Evolutionary conservation across 441 rosid genomes (phyloP), one percentile per base, ranked within the genome.

Genomic region (Adansonia gregorii): DNA sequence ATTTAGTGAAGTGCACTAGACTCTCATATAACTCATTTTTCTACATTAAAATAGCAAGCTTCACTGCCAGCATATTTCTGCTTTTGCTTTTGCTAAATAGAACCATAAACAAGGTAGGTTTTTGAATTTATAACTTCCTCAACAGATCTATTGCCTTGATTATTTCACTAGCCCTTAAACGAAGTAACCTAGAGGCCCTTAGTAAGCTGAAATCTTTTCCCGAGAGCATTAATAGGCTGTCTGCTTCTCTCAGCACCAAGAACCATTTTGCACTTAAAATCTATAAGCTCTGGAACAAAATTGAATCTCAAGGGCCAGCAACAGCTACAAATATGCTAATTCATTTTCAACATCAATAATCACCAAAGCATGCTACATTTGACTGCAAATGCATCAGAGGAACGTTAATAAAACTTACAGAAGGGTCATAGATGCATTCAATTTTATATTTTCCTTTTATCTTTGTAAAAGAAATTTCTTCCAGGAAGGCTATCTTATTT

Each of bases 141-240:
- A 54, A 11, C 22, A 20, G 8, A 43, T 52, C 58, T 17, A 54
- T 54, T n/a, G 20, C 59, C 59, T 54, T 6, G 17, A n/a, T 54
- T 54, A 54, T 54, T n/a, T n/a, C 59, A 54, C 8, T n/a, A 54
- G 19, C 20, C 59, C 6, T 54, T 8, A 6, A 52, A n/a, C 8
- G 59, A 54, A 54, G 59, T n/a, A 54, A 54, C 59, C 17, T n/a
- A 54, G 19, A 54, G 59, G 59, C 20, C 59, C 59, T 54, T 54
- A 6, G 59, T 1, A n/a, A n/a, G 59, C 20, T 54, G 59, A 54
- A 54, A 54, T 54, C 8, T 54, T 52, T 54, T 54, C 52, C 59
- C 41, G 6, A 54, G 59, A 54, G 20, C 17, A n/a, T n/a, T n/a
- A 54, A n/a, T 6, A 54, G 59, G 59, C 59, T n/a, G 59, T n/a